Base-by-base conservation (phyloP, 176 grass and related monocot genomes). In the Musa schizocarpa region DNA sequence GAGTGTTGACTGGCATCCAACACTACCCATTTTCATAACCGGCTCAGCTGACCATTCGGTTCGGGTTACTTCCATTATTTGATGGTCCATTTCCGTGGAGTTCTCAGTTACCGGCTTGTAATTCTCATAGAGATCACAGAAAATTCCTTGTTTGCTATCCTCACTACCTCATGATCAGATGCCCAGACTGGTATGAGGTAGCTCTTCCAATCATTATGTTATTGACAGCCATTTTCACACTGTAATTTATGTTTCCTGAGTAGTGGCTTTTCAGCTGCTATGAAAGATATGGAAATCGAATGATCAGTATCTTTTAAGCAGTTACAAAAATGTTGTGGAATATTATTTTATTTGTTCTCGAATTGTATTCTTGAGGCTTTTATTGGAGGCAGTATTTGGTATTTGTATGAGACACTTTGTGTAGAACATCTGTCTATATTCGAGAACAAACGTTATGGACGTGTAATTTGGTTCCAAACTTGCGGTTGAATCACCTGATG, bases 1-100 rank as follows among this genome's bases (percentile, higher is more conserved):
- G 54, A 93, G 88, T 52, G 86, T 98, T 56, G 94, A 97, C 82
- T 93, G 94, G 94, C 94, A 97, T 65, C 90, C 90, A 24, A 93
- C 90, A 54, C 72, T 81, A 20, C 82, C 88, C 72, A 85, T 93
- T n/a, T 97, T 89, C 68, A 88, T 93, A 66, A 93, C 94, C 21
- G 94, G 94, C 27, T 89, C 94, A 64, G 86, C 88, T 23, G 88
- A 98, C 68, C 76, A 93, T 54, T 98, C 94, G 22, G 90, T 93
- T 79, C 82, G 94, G 24, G 90, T 98, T 62, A 98, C 94, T 69
- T 98, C 94, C 52, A 91, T 98, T 82, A 55, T 89, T 59, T 89
- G 77, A 90, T 84, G 52, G 8, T 16, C 43, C 61, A 51, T 70
- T 70, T 70, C 16, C 0, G 17, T 70, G 7, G 68, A 20, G 9